Evolutionary conservation across 108 stramenopile species (phyloP).

Genomic region (Aurantiochytrium sp.): DNA sequence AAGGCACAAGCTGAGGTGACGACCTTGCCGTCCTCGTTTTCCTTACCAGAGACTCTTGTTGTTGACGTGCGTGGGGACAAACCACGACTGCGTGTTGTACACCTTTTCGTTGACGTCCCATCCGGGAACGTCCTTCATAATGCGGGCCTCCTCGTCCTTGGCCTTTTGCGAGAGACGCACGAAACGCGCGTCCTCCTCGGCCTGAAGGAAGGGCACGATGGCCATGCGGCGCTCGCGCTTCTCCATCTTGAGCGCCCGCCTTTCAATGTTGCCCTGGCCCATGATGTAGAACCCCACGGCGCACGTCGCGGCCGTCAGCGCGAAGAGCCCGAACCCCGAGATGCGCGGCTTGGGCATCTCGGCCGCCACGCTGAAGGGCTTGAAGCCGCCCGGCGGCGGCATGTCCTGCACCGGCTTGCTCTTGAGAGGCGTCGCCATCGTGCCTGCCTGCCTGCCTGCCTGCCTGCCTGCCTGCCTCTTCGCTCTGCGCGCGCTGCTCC

Average conservation of each 20-base stretch:
- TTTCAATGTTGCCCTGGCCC: neutral
- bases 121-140: constrained; percentile 20
- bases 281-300: neutral
- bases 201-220: constrained; percentile 11
- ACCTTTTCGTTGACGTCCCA: neutral
- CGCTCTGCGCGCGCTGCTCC: neutral
- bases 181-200: constrained; percentile 1
- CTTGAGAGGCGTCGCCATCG: neutral
- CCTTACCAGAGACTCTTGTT: neutral
- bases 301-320: neutral
- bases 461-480: neutral
- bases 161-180: neutral
- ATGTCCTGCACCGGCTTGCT: constrained; percentile 19
- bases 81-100: neutral
- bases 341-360: neutral
- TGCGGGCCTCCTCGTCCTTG: neutral
- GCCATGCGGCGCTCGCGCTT: constrained; percentile 12
- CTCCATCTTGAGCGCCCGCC: neutral
- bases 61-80: neutral
- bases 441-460: neutral
- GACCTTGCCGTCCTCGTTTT: neutral
- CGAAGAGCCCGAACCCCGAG: neutral
- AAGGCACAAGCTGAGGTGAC: neutral
- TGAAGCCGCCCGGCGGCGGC: constrained; percentile 23
- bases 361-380: neutral